Evolutionary conservation across 768 basidiomycete genomes (phyloP).

Genomic region (Pholiota molesta): DNA sequence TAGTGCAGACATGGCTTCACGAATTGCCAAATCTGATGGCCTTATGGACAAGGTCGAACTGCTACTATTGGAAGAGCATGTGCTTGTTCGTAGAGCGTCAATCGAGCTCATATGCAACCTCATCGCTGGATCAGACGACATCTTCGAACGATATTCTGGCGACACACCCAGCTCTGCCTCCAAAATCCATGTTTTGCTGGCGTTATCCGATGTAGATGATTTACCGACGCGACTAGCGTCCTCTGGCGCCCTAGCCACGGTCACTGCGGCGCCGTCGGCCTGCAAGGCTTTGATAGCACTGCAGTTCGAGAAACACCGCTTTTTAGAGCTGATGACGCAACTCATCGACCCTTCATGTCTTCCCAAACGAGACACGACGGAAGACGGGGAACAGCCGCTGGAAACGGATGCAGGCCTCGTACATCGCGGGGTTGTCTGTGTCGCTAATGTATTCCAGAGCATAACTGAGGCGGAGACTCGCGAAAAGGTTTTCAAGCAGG

Average conservation of each 20-base stretch:
- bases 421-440: conserved; percentile 79
- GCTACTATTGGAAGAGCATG: conserved; percentile 81
- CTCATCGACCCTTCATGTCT: conserved; percentile 63
- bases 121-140: conserved; percentile 71
- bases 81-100: conserved; percentile 82
- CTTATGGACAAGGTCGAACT: conserved; percentile 70
- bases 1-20: conserved; percentile 61
- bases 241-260: conserved; percentile 83
- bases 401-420: conserved; percentile 62
- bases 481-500: conserved; percentile 51
- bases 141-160: conserved; percentile 75
- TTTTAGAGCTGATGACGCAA: conserved; percentile 66
- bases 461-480: conserved; percentile 41
- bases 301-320: conserved; percentile 64
- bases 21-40: conserved; percentile 64
- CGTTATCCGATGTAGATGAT: conserved; percentile 88
- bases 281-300: conserved; percentile 66
- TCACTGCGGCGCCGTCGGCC: conserved; percentile 63
- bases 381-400: conserved; percentile 39
- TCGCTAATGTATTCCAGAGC: conserved; percentile 61
- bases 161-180: conserved; percentile 44
- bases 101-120: conserved; percentile 94
- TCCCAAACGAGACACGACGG: conserved; percentile 22
- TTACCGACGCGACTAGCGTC: conserved; percentile 85
- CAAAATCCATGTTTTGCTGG: conserved; percentile 80